A percentile compares a stretch with the other conserved stretches of the same genome.
Conservation (phyloP, 495 filamentous ascomycete species). For the Entonaema liquescens region DNA sequence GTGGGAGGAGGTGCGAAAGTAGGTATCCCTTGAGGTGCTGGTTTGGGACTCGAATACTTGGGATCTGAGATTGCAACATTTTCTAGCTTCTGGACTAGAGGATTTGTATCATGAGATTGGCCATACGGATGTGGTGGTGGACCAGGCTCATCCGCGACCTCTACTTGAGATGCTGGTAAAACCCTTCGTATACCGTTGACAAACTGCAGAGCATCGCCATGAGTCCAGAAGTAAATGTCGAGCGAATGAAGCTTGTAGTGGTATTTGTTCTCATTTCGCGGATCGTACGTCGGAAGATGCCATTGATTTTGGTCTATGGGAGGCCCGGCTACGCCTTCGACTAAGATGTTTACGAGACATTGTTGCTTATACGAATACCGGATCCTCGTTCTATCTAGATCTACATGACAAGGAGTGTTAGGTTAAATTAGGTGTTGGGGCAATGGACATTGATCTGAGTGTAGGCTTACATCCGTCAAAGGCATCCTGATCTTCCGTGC, state of each 20-base stretch:
- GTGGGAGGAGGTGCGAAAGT: slow-evolving; percentile 54
- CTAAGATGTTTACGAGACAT: slow-evolving; percentile 76
- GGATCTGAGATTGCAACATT: slow-evolving; percentile 70
- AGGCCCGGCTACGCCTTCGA: slow-evolving; percentile 63
- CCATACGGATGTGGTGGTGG: slow-evolving; percentile 50
- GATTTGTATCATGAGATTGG: slow-evolving; percentile 66
- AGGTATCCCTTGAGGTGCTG: slow-evolving; percentile 47
- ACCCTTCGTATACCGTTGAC: slow-evolving; percentile 70
- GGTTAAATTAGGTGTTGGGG: neutral
- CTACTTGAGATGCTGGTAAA: slow-evolving; percentile 67
- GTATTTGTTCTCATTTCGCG: slow-evolving; percentile 72
- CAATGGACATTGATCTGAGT: neutral
- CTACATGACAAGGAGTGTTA: slow-evolving; percentile 47
- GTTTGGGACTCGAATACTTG: slow-evolving; percentile 57
- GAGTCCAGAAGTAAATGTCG: slow-evolving; percentile 90
- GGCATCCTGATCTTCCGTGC: slow-evolving; percentile 86
- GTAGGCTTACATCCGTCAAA: slow-evolving; percentile 76
- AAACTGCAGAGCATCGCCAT: slow-evolving; percentile 77
- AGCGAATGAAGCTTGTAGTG: slow-evolving; percentile 81
- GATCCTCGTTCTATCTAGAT: slow-evolving; percentile 70
- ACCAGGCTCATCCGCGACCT: slow-evolving; percentile 64
- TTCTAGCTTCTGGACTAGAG: slow-evolving; percentile 86
- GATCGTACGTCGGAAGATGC: slow-evolving; percentile 78
- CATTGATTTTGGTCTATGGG: slow-evolving; percentile 66
- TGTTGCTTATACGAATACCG: slow-evolving; percentile 81